Evolutionary conservation across 176 grass and related monocot species (phyloP).

Genomic region (Carex pumila): DNA sequence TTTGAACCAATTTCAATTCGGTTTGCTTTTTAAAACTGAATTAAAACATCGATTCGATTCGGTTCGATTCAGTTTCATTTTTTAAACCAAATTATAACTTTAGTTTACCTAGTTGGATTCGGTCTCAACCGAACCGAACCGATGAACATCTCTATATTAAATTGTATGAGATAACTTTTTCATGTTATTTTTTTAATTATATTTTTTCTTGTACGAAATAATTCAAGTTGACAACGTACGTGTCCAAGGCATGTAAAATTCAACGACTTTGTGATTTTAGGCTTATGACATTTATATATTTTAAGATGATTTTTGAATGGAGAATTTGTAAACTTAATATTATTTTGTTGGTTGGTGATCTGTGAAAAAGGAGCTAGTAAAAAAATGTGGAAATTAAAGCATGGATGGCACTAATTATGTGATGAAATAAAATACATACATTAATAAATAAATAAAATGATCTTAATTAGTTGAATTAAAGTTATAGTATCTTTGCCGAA

Average conservation of each 20-base stretch:
- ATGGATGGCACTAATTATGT: not conserved
- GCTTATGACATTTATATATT: not conserved
- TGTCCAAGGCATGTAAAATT: not conserved
- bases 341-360: not conserved
- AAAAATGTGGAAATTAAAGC: not conserved
- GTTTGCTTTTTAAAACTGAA: no score
- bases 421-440: not conserved
- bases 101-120: no score
- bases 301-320: not conserved
- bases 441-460: not conserved
- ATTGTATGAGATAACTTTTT: not conserved
- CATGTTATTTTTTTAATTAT: not conserved
- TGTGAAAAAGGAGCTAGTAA: not conserved
- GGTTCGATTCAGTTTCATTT: no score
- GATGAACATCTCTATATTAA: not conserved
- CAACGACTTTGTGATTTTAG: no score
- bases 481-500: not conserved
- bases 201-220: not conserved
- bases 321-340: not conserved
- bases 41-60: no score
- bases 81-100: no score
- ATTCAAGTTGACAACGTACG: not conserved
- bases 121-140: no score
- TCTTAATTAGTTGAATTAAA: not conserved
- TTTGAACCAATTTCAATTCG: no score